Evolutionary conservation across 2,329 filamentous ascomycete species (phyloP), one percentile per base, ranked within the genome.

Genomic region (Exophiala aquamarina): DNA sequence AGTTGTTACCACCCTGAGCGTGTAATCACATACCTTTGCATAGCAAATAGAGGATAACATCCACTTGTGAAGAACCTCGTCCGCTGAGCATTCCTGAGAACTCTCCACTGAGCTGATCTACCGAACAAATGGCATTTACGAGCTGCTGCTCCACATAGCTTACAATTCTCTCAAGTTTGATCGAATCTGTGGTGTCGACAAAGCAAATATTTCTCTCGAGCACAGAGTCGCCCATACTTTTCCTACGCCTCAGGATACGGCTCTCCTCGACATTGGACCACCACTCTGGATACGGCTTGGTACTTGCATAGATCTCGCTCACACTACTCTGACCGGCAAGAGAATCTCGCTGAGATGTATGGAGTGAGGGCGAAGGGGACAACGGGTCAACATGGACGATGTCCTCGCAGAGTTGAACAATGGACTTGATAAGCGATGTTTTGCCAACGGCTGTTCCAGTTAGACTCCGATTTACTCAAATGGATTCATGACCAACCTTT

Each of bases 151-250:
- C 84, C 23, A 95, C 77, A 63, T 95, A 94, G 48, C 83, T 74
- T 11, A 85, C 68, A 31, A 86, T 55, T 44, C 31, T 56, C 55
- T 53, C 79, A 76, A 42, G 82, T 76, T 29, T 77, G 79, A 36
- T 71, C 73, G 36, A 74, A 32, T 53, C 75, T 55, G 86, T 82
- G 2, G 87, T 92, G 69, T 97, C 92, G 48, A 96, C 83, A 63
- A 98, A 96, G 66, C 89, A 95, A 4, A 98, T 70, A 62, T 98
- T 98, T 21, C 92, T 81, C 63, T 97, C 92, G 36, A 97, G 72
- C 31, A 96, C 79, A 17, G 82, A 79, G 54, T 93, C 90, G 6
- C 83, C 83, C 41, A 82, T 71, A 61, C 87, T 92, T 63, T 84
- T 87, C 59, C 86, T 78, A 61, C 83, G 77, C 37, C 79, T 74